Base-by-base conservation (phyloP, 2,329 filamentous ascomycete species). In the Aspergillus sp. region DNA sequence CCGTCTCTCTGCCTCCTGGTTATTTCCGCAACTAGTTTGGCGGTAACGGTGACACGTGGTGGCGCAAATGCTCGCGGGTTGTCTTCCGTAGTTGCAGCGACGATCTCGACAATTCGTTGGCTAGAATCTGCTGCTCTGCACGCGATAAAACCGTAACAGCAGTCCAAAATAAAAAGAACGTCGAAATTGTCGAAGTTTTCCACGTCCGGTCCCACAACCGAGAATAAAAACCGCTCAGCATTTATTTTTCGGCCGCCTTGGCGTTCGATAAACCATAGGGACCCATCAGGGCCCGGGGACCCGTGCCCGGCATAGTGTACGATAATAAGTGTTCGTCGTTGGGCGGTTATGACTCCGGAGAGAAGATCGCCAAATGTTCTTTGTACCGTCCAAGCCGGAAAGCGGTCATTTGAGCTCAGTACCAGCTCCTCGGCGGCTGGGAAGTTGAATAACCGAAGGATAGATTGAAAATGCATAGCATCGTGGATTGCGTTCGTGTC, bases 91-190 rank as follows among this genome's bases (percentile, higher is more conserved):
- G 51, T 62, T 41, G 62, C 51, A 23, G 59, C 48, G 56, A 60
- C 52, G 30, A 64, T 22, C 54, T 62, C 62, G 47, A 64, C 62
- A 49, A 64, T 55, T n/a, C 62, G 34, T 41, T 30, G 48, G 30
- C 54, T 45, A 22, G 46, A 2, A 17, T 59, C 54, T 13, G 34
- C 50, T 8, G 59, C n/a, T n/a, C 56, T 25, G 13, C 34, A 56
- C 23, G 31, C 30, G 8, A 54, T 51, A 48, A 59, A 48, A 17
- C 46, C 41, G 41, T 57, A 59, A 34, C 51, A 61, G 19, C 59
- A 64, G 45, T 57, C 62, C 15, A 64, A 50, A 30, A 62, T 46
- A 46, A 64, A 64, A 11, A 59, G 25, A 47, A 51, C 47, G 22
- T 64, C 62, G 19, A 64, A 53, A 30, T 59, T 52, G 31, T 34